phyloP scores from a whole-genome alignment of 1,284 basidiomycete genomes.

The Sporisorium exsertum region DNA sequence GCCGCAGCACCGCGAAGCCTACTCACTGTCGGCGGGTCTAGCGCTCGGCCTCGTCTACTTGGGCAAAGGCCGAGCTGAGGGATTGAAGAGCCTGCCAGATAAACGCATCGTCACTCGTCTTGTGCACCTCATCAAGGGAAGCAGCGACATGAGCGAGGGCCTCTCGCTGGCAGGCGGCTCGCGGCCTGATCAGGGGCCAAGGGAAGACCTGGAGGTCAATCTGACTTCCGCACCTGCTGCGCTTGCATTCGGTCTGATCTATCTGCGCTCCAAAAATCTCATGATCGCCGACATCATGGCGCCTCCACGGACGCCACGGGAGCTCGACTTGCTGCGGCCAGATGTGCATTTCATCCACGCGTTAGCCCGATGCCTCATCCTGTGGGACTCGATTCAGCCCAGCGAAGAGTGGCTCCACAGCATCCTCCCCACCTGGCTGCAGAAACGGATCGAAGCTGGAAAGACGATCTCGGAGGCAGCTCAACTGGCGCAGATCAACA shows the following conservation, averaged over 20 bases:
- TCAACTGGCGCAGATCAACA: constrained; percentile 61
- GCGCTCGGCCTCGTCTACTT: constrained; percentile 97
- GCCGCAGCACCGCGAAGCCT: constrained; percentile 78
- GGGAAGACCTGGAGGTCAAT: constrained; percentile 27
- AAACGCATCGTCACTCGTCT: constrained; percentile 53
- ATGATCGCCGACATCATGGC: constrained; percentile 87
- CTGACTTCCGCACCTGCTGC: constrained; percentile 80
- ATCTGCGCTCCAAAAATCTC: constrained; percentile 82
- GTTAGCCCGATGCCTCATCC: constrained; percentile 82
- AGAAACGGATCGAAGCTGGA: constrained; percentile 72
- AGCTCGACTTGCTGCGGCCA: constrained; percentile 86
- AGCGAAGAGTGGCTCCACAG: constrained; percentile 81
- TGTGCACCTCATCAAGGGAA: constrained; percentile 44
- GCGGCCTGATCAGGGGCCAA: neutral
- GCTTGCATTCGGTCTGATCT: constrained; percentile 91
- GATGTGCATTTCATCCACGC: constrained; percentile 86
- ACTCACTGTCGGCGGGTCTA: constrained; percentile 87
- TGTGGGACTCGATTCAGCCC: constrained; percentile 85
- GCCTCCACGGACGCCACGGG: constrained; percentile 82
- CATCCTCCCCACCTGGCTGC: constrained; percentile 80
- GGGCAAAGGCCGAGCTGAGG: constrained; percentile 73
- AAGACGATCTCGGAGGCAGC: constrained; percentile 37
- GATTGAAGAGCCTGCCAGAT: constrained; percentile 57
- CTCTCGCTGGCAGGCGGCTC: constrained; percentile 3
- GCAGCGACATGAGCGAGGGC: constrained; percentile 1